These are phyloP conservation scores for Teratosphaeria zuluensis DNA, from an alignment of 2,329 filamentous ascomycete species.

Conservation along the genomic window DNA sequence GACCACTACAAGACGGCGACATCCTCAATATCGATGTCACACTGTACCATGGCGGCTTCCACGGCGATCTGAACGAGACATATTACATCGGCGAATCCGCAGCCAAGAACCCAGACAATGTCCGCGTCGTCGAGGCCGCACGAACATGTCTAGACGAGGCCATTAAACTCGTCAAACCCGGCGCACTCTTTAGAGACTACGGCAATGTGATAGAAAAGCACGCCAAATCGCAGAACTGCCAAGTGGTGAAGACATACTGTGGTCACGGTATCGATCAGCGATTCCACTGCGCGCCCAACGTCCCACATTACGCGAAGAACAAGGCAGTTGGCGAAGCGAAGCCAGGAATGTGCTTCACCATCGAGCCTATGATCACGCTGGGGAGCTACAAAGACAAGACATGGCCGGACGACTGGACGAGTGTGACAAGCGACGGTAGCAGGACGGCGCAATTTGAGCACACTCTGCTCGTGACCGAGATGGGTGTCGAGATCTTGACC, in stretches of 20 bases:
- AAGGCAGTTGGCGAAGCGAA: constrained; percentile 93
- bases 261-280: constrained; percentile 90
- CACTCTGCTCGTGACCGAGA: constrained; percentile 72
- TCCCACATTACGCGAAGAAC: constrained; percentile 97
- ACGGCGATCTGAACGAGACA: constrained; percentile 95
- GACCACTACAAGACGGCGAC: constrained; percentile 79
- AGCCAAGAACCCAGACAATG: constrained; percentile 70
- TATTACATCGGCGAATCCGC: constrained; percentile 94
- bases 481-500: constrained; percentile 72
- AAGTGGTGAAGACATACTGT: constrained; percentile 90
- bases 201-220: constrained; percentile 94
- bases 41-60: constrained; percentile 87
- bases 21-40: constrained; percentile 97
- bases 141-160: constrained; percentile 84
- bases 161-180: constrained; percentile 86
- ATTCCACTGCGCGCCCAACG: constrained; percentile 88
- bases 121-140: constrained; percentile 82
- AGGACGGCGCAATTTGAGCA: constrained; percentile 91
- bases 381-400: constrained; percentile 88
- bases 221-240: constrained; percentile 75
- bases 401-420: constrained; percentile 99
- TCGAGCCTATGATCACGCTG: constrained; percentile 95
- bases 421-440: constrained; percentile 81
- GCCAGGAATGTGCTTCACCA: constrained; percentile 96
- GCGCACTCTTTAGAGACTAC: constrained; percentile 83